Base-by-base conservation (phyloP, 331 rosid species). In the Quercus tomentella region DNA sequence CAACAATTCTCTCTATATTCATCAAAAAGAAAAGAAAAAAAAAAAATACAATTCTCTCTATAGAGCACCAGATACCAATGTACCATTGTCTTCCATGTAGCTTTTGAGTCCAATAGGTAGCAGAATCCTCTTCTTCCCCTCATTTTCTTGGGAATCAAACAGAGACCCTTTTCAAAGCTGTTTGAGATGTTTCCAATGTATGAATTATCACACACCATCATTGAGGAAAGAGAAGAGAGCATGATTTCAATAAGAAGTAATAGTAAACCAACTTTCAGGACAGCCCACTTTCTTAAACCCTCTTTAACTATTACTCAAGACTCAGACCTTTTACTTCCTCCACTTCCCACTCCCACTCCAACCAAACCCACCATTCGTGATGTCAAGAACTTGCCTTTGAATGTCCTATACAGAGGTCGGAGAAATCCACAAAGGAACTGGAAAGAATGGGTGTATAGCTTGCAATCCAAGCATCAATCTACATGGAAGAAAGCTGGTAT, bases 191-290 rank as follows among this genome's bases (percentile, higher is more conserved):
- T 20, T 16, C 12, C 76, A 4, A 89, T 76, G 87, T 41, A 66
- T 37, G 79, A 57, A 71, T 5, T 76, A 62, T 3, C 16, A 60
- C 69, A 79, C 72, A 14, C 79, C 68, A 78, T 83, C 5, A 83
- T 82, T 41, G 89, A 87, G 35, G 65, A 63, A 62, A 84, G 87
- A 58, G 79, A 88, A 23, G 83, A 68, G 54, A 1, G 73, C 69
- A 84, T 88, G 89, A 76, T 89, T 81, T 86, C 93, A 58, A 88
- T 88, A 0, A 52, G 41, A 10, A 87, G 85, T 15, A 82, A 81
- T 2, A 79, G 88, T 4, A 4, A 68, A 22, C 80, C 85, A 56
- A 63, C 52, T 70, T 17, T 65, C n/a, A 81, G 89, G 88, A 67
- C 2, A 0, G 85, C 84, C 26, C 75, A 78, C 37, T 86, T 86